Evolutionary conservation across 257 asterid species (phyloP).

Genomic region (Solanum dulcamara): DNA sequence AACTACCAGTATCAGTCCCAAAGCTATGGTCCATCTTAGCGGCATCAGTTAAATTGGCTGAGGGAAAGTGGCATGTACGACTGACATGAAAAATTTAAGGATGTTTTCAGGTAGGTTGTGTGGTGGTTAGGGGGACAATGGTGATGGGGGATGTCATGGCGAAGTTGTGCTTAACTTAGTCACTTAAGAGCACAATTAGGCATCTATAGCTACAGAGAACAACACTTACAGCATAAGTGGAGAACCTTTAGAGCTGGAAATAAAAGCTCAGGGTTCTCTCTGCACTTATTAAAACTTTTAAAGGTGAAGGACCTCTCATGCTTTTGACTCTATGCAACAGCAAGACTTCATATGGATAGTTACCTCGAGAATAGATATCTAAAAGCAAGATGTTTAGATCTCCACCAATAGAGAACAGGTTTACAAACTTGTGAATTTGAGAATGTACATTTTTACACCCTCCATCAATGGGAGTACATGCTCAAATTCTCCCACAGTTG

Average conservation of each 20-base stretch:
- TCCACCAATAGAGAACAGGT: not conserved
- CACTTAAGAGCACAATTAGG: not conserved
- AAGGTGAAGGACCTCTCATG: not conserved
- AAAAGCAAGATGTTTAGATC: not conserved
- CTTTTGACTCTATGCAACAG: not conserved
- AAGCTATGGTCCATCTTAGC: not conserved
- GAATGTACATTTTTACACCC: not conserved
- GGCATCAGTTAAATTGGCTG: not conserved
- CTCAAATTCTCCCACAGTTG: not conserved
- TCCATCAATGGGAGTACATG: not conserved
- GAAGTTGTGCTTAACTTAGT: not conserved
- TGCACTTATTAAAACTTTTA: not conserved
- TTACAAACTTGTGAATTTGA: not conserved
- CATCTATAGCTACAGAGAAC: not conserved
- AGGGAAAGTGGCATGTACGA: not conserved
- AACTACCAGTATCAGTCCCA: not conserved
- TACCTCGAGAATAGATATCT: not conserved
- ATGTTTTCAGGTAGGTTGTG: not conserved
- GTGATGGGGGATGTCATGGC: not conserved
- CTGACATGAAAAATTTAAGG: not conserved
- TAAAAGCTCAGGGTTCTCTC: not conserved
- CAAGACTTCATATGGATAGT: not conserved
- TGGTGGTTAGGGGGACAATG: not conserved
- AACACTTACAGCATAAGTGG: not conserved
- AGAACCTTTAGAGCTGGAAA: not conserved